Evolutionary conservation across 148 eudicot species (phyloP).

Genomic region (Rhododendron molle): DNA sequence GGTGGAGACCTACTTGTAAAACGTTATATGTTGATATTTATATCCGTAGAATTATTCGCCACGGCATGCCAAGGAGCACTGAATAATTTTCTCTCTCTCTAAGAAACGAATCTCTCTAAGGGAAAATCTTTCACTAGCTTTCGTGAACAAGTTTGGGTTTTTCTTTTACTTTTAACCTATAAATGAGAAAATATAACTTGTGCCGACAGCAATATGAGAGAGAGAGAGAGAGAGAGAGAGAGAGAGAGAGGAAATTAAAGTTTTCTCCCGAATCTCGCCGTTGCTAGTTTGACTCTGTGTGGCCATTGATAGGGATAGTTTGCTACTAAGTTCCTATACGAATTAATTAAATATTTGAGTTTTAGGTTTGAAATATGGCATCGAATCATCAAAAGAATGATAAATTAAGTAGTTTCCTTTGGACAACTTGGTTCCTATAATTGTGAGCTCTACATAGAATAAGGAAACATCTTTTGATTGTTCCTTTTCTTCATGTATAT

Average conservation of each 20-base stretch:
- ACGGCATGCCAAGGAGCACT: not conserved
- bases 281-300: conserved; percentile 14
- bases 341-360: not conserved
- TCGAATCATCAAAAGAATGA: not conserved
- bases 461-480: not conserved
- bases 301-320: conserved; percentile 19
- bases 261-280: not conserved
- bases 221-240: not conserved
- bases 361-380: conserved; percentile 25
- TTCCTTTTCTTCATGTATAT: not conserved
- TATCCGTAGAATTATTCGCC: not conserved
- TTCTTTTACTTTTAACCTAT: conserved; percentile 9
- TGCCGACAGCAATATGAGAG: conserved; percentile 20
- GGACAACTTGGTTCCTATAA: not conserved
- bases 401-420: not conserved
- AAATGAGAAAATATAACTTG: conserved; percentile 13
- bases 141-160: conserved; percentile 14
- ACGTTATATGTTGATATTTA: not conserved
- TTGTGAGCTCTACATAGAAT: not conserved
- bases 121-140: conserved; percentile 21
- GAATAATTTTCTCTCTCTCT: not conserved
- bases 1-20: not conserved
- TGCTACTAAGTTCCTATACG: not conserved
- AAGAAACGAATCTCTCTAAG: not conserved
- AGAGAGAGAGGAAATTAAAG: not conserved